Evolutionary conservation across 768 basidiomycete genomes (phyloP), one percentile per base, ranked within the genome.

Genomic region (Boletus insuetus): DNA sequence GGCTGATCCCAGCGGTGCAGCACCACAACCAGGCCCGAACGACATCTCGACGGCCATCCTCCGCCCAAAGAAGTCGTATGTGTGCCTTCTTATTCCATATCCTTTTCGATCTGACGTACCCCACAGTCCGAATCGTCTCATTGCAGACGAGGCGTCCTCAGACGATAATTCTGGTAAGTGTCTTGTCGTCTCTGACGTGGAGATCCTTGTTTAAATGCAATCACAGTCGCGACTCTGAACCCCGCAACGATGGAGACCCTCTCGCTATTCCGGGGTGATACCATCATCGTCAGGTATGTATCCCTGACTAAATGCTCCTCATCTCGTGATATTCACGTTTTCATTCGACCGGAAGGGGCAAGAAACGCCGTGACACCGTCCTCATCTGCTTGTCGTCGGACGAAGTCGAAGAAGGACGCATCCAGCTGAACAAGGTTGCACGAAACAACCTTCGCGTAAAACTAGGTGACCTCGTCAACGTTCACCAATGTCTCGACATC

Each of bases 401-500:
- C 66, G 93, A 96, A 58, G 92, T 98, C 58, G 97, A 98, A 64
- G 97, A 98, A 74, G 96, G 97, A 54, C 91, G 92, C 70, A 95
- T 99, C 59, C 95, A 97, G 66, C 78, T 99, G 76, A 99, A 99
- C 86, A 98, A 98, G 75, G 97, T 99, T 35, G 97, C 97, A n/a
- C 92, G 97, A 54, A 96, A 98, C 78, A 98, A 99, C 76, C 76
- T 98, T 45, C 91, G 96, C 52, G 93, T 98, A 64, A 98, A 98
- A 78, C 86, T 98, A 41, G 96, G 91, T 41, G 97, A 99, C 73
- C 81, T 98, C 52, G 94, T 94, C 69, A 91, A 91, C 58, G 94
- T 99, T 1, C 95, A 98, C 73, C 85, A 92, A 65, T 98, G 95
- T 70, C 83, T 89, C 56, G 96, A 98, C 67, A 98, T 98, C 81